Conservation (phyloP, 768 basidiomycete species). For the Lyophyllum atratum region DNA sequence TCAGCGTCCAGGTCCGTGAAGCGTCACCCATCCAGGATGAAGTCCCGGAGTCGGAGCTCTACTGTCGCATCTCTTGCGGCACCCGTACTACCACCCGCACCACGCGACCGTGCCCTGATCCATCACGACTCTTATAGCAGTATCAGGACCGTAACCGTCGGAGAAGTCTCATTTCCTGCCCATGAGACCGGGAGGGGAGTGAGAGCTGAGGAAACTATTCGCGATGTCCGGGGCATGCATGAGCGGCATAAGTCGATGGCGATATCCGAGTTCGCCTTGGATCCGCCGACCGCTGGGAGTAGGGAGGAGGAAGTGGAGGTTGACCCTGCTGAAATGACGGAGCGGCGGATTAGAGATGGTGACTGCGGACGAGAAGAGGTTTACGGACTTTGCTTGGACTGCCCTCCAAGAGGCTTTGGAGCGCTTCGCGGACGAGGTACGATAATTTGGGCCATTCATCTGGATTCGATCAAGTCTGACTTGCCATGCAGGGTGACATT, state of each 20-base stretch:
- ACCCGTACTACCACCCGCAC: slow-evolving; percentile 16
- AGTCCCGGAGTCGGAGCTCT: slow-evolving; percentile 62
- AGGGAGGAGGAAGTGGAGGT: slow-evolving; percentile 14
- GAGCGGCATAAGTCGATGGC: slow-evolving; percentile 31
- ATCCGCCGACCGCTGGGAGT: slow-evolving; percentile 17
- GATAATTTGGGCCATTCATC: background rate
- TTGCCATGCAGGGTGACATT: slow-evolving; percentile 61
- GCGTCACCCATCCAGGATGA: slow-evolving; percentile 32
- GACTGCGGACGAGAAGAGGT: slow-evolving; percentile 47
- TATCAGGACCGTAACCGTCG: slow-evolving; percentile 69
- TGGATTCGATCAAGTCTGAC: background rate
- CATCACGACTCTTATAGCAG: slow-evolving; percentile 66
- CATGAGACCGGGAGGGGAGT: slow-evolving; percentile 18
- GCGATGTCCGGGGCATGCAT: slow-evolving; percentile 27
- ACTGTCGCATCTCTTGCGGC: slow-evolving; percentile 65
- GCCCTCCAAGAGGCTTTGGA: slow-evolving; percentile 59
- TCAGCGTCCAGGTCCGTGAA: slow-evolving; percentile 26
- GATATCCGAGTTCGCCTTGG: slow-evolving; percentile 29
- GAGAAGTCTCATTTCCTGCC: slow-evolving; percentile 43
- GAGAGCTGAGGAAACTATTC: slow-evolving; percentile 29
- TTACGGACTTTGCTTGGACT: slow-evolving; percentile 58
- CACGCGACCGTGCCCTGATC: slow-evolving; percentile 28
- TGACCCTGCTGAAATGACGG: slow-evolving; percentile 27
- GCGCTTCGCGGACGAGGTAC: slow-evolving; percentile 62
- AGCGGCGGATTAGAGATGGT: slow-evolving; percentile 45